Evolutionary conservation across 2,329 filamentous ascomycete genomes (phyloP).

Genomic region (Pyrenophora graminea): DNA sequence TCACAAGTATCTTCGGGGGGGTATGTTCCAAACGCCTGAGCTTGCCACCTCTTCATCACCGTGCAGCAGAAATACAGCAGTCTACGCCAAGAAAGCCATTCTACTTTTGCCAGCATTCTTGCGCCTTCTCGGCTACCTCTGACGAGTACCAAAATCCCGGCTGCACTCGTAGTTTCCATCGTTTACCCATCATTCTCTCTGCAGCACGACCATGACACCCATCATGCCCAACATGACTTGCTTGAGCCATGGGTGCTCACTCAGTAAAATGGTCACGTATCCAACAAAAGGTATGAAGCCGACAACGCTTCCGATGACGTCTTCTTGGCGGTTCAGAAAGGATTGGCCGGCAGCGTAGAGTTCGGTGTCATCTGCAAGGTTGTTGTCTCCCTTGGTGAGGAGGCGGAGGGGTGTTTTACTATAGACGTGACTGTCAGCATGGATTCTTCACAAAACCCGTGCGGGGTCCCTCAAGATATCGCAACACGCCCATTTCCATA

Average conservation of each 20-base stretch:
- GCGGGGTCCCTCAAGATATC: too few species aligned
- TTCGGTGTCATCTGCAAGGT: conserved; percentile 89
- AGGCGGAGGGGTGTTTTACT: conserved; percentile 63
- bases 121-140: too few species aligned
- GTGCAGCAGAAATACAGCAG: background rate
- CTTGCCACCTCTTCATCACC: conserved; percentile 2
- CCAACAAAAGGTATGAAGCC: conserved; percentile 94
- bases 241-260: conserved; percentile 96
- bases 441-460: too few species aligned
- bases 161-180: too few species aligned
- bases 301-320: conserved; percentile 91
- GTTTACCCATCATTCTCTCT: conserved; percentile 69
- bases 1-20: background rate
- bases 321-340: conserved; percentile 76
- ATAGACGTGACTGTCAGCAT: conserved; percentile 15
- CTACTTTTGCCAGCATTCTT: too few species aligned
- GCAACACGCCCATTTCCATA: background rate
- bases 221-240: conserved; percentile 92
- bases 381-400: conserved; percentile 98
- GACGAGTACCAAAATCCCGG: too few species aligned
- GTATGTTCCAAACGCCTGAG: conserved; percentile 11
- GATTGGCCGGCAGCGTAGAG: conserved; percentile 85
- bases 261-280: conserved; percentile 94
- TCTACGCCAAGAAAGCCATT: background rate
- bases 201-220: conserved; percentile 89